Evolutionary conservation across 441 rosid species (phyloP), one percentile per base, ranked within the genome.

Genomic region (Brassica balearica): DNA sequence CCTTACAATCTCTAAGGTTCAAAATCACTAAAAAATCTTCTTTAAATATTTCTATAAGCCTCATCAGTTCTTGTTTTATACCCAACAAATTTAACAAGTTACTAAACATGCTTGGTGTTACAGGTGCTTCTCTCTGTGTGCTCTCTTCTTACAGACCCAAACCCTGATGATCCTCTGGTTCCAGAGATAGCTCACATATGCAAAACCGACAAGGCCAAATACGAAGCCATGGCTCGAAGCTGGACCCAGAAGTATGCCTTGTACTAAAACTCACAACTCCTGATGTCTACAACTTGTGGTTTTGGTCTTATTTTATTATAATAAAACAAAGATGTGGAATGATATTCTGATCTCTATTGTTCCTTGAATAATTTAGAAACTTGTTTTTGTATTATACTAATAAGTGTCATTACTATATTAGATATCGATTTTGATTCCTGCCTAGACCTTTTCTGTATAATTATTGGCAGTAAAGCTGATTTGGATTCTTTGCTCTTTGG

Each of bases 231-330:
- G 27, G 92, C 93, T 46, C 81, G 91, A 63, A 85, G 85, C 87
- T 92, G 93, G 93, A 90, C 92, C 71, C 90, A 90, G 43, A 90
- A 88, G 70, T 90, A 90, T 81, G 95, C 92, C 32, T 87, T 87
- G 92, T 76, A 68, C 53, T 81, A 66, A 76, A 69, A 66, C 19
- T 23, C 73, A 43, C 65, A 61, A 32, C 46, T 68, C 29, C 12
- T 27, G n/a, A 59, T 53, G 11, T 34, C 70, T 68, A 69, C 78
- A 60, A 14, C 27, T 15, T 59, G 19, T 68, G 70, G 74, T 36
- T 79, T 62, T 68, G 61, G 36, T 36, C 53, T 79, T 41, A 55
- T 62, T 62, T 56, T 79, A 77, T 79, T 63, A 74, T 55, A 73
- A 69, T 68, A 55, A 61, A 34, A 73, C 19, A 25, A 72, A 66